Evolutionary conservation across 2,329 filamentous ascomycete genomes (phyloP).

Genomic region (Sphaceloma murrayae): DNA sequence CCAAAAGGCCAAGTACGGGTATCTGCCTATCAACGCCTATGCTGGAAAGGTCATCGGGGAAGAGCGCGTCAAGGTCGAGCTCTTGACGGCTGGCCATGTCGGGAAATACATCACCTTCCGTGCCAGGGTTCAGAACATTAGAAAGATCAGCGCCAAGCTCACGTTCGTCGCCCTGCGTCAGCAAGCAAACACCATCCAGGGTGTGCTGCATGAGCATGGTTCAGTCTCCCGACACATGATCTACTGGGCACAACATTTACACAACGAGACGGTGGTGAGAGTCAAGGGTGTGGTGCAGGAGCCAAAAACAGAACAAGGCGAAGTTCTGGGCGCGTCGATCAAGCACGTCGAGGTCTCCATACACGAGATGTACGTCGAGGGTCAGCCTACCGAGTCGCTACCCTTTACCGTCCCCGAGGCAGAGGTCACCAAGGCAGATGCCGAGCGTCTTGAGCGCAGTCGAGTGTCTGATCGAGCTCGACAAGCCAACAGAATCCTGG

Average conservation of each 20-base stretch:
- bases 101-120: constrained; percentile 57
- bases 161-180: constrained; percentile 83
- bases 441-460: constrained; percentile 47
- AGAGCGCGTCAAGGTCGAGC: constrained; percentile 40
- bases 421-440: constrained; percentile 50
- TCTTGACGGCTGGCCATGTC: constrained; percentile 43
- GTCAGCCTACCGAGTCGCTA: constrained; percentile 50
- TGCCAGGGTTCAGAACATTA: constrained; percentile 66
- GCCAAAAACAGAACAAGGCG: constrained; percentile 55
- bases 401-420: constrained; percentile 64
- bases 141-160: constrained; percentile 70
- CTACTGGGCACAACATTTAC: constrained; percentile 76
- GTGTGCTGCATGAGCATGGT: constrained; percentile 58
- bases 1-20: constrained; percentile 50
- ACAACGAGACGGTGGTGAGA: constrained; percentile 67
- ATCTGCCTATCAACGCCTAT: constrained; percentile 49
- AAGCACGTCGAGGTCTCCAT: constrained; percentile 69
- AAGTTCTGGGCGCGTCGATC: constrained; percentile 64
- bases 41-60: constrained; percentile 42
- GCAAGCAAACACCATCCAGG: constrained; percentile 73
- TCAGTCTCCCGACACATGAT: constrained; percentile 64
- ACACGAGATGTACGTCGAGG: constrained; percentile 53
- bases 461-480: constrained; percentile 65
- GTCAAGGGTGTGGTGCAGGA: constrained; percentile 64
- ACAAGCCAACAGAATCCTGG: constrained; percentile 68